Conservation (phyloP, 2,329 filamentous ascomycete genomes). For the Neopestalotiopsis rosae region DNA sequence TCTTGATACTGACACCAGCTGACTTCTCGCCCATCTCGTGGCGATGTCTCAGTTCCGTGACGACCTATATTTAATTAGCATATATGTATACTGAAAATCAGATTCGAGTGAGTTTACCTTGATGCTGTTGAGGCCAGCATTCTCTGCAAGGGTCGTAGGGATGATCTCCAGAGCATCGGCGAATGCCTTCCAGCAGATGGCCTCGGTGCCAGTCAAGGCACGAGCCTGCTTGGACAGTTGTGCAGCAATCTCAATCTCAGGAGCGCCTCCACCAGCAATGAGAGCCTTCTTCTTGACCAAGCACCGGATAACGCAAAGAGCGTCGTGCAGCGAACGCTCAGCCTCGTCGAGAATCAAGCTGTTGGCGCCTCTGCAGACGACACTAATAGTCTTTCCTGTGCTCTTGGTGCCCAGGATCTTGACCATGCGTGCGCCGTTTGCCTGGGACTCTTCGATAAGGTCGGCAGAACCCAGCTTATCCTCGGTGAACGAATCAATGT, state of each 20-base stretch:
- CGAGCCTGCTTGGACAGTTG: slow-evolving; percentile 83
- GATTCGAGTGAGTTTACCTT: slow-evolving; percentile 58
- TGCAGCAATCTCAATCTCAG: slow-evolving; percentile 95
- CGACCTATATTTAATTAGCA: slow-evolving; percentile 49
- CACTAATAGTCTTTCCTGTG: slow-evolving; percentile 86
- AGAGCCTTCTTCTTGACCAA: slow-evolving; percentile 99
- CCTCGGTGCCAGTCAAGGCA: slow-evolving; percentile 86
- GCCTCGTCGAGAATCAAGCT: slow-evolving; percentile 94
- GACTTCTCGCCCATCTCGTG: slow-evolving; percentile 96
- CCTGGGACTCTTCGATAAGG: slow-evolving; percentile 89
- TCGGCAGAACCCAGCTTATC: slow-evolving; percentile 96
- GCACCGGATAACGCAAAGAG: slow-evolving; percentile 95
- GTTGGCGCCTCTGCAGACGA: slow-evolving; percentile 95
- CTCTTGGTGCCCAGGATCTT: slow-evolving; percentile 92
- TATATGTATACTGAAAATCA: not conserved
- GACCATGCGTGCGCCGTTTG: slow-evolving; percentile 87
- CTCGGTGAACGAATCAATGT: slow-evolving; percentile 97
- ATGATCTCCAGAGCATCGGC: slow-evolving; percentile 97
- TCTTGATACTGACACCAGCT: slow-evolving; percentile 97
- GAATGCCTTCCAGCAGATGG: slow-evolving; percentile 99
- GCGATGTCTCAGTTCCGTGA: slow-evolving; percentile 91
- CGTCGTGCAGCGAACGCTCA: slow-evolving; percentile 94
- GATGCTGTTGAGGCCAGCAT: slow-evolving; percentile 96
- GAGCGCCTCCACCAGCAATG: slow-evolving; percentile 93
- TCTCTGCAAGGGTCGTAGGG: slow-evolving; percentile 95